A percentile compares a stretch with the other conserved stretches of the same genome.
Conservation (phyloP, 805 yeast genomes). For the Maudiozyma barnettii region DNA sequence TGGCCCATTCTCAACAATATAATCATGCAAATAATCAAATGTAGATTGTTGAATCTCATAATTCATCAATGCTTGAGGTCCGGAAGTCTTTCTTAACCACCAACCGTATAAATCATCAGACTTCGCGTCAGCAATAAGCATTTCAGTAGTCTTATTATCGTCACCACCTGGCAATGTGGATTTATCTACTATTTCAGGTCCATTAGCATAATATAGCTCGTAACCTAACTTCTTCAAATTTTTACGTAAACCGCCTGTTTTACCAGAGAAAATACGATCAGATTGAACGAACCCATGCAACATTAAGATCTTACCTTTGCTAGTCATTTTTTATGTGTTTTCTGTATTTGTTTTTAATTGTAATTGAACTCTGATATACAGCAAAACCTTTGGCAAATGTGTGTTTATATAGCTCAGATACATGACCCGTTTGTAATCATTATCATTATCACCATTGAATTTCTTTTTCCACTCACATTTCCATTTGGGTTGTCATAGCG, state of each 20-base stretch:
- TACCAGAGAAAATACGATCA: constrained; percentile 67
- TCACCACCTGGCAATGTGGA: constrained; percentile 3
- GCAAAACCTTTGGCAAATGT: too few species aligned
- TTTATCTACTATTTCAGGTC: constrained; percentile 36
- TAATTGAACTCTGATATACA: too few species aligned
- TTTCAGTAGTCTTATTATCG: neutral
- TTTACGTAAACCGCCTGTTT: constrained; percentile 81
- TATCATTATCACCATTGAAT: neutral
- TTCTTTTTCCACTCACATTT: neutral
- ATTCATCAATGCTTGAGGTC: constrained; percentile 9
- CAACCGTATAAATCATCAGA: constrained; percentile 42
- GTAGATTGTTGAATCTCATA: constrained; percentile 27
- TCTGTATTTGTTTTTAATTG: neutral
- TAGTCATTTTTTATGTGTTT: neutral
- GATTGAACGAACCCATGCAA: constrained; percentile 88
- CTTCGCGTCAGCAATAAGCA: neutral
- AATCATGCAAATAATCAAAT: constrained; percentile 34
- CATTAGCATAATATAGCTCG: constrained; percentile 66
- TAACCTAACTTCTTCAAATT: constrained; percentile 48
- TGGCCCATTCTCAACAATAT: constrained; percentile 53
- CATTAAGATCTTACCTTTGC: constrained; percentile 50
- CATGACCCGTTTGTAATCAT: too few species aligned
- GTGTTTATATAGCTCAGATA: too few species aligned
- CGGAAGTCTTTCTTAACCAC: constrained; percentile 45
- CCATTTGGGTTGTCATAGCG: neutral